Conservation (phyloP, 2,329 filamentous ascomycete species). For the Epichloe hybrida region DNA sequence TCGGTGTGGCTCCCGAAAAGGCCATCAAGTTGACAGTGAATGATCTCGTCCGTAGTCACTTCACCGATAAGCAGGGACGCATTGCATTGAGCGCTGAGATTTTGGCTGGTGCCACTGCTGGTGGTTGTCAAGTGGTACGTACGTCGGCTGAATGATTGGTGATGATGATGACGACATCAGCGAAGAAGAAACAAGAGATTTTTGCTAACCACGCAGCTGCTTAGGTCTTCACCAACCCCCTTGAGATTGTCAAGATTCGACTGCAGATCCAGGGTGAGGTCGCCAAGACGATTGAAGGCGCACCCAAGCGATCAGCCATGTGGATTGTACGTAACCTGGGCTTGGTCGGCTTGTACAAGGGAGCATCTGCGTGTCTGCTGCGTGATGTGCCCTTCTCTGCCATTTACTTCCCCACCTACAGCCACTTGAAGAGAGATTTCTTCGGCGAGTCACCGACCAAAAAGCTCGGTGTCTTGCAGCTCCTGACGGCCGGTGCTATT, state of each 20-base stretch:
- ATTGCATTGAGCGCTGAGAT: conserved; percentile 65
- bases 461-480: conserved; percentile 79
- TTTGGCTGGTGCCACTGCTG: conserved; percentile 76
- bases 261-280: conserved; percentile 95
- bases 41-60: conserved; percentile 68
- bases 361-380: conserved; percentile 82
- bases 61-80: conserved; percentile 61
- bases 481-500: conserved; percentile 88
- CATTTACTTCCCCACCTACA: conserved; percentile 97
- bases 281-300: conserved; percentile 69
- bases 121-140: conserved; percentile 93
- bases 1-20: conserved; percentile 97
- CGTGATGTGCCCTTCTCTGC: conserved; percentile 96
- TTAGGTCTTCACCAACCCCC: conserved; percentile 93
- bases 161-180: not conserved
- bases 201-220: not conserved
- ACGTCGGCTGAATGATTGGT: conserved; percentile 27
- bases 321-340: conserved; percentile 97
- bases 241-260: conserved; percentile 98
- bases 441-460: conserved; percentile 83
- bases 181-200: not conserved
- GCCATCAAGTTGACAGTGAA: conserved; percentile 99
- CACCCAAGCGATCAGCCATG: conserved; percentile 81
- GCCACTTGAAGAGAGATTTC: conserved; percentile 82
- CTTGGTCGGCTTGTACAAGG: conserved; percentile 91